Evolutionary conservation across 225 moss, liverwort and hornwort genomes (phyloP).

Genomic region (Pseudisothecium myosuroides): DNA sequence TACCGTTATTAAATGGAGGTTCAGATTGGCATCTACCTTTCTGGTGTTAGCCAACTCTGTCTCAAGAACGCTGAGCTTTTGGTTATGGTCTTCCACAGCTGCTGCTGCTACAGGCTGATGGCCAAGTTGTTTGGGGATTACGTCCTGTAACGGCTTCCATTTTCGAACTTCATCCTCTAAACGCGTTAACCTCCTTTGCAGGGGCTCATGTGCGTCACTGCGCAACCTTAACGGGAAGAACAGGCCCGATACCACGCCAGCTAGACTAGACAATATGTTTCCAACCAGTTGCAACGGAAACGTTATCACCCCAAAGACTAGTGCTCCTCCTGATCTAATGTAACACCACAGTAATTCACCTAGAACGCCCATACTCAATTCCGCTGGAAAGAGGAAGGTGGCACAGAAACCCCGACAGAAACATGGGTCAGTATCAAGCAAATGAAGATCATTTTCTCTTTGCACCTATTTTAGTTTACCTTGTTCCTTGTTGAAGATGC

Average conservation of each 20-base stretch:
- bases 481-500: not conserved
- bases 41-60: conserved; percentile 39
- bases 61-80: conserved; percentile 25
- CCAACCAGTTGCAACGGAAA: conserved; percentile 26
- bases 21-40: conserved; percentile 10
- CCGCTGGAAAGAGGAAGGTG: not conserved
- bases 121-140: not conserved
- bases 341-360: not conserved
- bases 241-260: not conserved
- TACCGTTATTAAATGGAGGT: not conserved
- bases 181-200: conserved; percentile 22
- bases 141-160: conserved; percentile 6
- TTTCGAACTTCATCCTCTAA: conserved; percentile 29
- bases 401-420: not conserved
- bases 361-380: not conserved
- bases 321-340: not conserved
- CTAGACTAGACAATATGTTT: not conserved
- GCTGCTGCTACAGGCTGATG: not conserved
- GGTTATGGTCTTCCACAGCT: not conserved
- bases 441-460: not conserved
- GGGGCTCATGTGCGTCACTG: not conserved
- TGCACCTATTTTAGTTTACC: not conserved
- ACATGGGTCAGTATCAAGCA: not conserved
- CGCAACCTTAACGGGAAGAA: not conserved
- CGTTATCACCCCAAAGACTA: conserved; percentile 8